Base-by-base conservation (phyloP, 1,139 yeast species). In the Pichia terricola region DNA sequence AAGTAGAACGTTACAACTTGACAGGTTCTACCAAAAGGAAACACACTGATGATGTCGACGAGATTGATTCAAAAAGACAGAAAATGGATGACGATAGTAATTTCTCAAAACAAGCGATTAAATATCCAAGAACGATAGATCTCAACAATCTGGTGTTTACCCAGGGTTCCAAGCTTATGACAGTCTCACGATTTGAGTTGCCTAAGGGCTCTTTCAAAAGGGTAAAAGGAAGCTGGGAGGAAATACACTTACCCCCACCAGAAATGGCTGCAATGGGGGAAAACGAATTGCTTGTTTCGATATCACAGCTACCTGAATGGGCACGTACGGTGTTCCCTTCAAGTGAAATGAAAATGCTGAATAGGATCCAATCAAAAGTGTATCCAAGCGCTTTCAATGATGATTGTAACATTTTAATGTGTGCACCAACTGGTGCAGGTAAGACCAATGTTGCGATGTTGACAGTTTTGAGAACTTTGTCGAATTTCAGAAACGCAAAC, bases 381-480 rank as follows among this genome's bases (percentile, higher is more conserved):
- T 87, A 67, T 53, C 94, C 95, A 1, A 63, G 68, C 34, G 96
- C 95, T 0, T 86, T 89, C 54, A 62, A 72, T 8, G 64, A 75
- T 1, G 94, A 85, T 56, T 74, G 74, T 22, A 91, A 89, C 54
- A 60, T 91, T 40, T 67, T 91, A 26, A 68, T 91, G 53, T 89
- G 97, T 72, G 97, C 98, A 0, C 98, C 98, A 3, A 91, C 98
- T 0, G 98, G 98, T 65, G 96, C 96, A 3, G 98, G 98, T 67
- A 91, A 91, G 61, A 91, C 98, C 11, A 91, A 91, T 61, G 95
- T 89, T 33, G 98, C 98, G 0, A 73, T 91, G 77, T 65, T 91
- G 45, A 69, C 96, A 0, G 73, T 86, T 5, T 66, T 89, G 26
- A 70, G 82, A 44, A 68, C 85, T 0, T 62, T 88, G 28, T 68